phyloP scores from a whole-genome alignment of 805 yeast genomes.

The Candida arabinofermentans region DNA sequence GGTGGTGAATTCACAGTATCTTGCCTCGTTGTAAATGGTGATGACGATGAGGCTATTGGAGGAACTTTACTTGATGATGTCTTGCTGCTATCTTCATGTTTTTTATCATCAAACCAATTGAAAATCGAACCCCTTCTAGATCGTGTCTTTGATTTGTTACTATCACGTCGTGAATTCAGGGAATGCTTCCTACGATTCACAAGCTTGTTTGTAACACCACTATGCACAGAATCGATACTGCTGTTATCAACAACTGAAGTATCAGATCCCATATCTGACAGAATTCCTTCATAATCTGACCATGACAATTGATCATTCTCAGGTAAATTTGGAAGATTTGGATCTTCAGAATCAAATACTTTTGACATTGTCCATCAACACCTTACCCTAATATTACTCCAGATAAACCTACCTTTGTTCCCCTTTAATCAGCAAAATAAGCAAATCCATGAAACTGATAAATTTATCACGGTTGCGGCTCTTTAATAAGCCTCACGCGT shows the following conservation, averaged over 20 bases:
- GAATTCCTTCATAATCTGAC: conserved; percentile 31
- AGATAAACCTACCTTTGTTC: no score
- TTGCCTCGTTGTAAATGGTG: not conserved
- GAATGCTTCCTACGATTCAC: no score
- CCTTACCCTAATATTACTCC: no score
- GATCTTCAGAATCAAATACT: conserved; percentile 39
- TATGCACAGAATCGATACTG: not conserved
- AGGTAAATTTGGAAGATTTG: conserved; percentile 38
- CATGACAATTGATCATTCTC: conserved; percentile 26
- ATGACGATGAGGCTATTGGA: not conserved
- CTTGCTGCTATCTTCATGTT: not conserved
- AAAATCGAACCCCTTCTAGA: not conserved
- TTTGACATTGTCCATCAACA: not conserved
- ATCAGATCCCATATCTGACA: conserved; percentile 13
- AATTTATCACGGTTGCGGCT: no score
- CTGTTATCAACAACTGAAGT: not conserved
- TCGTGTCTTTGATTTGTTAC: not conserved
- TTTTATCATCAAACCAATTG: not conserved
- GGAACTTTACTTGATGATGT: not conserved
- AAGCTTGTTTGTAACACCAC: no score
- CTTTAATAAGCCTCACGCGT: no score
- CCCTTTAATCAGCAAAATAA: no score
- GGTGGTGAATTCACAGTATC: not conserved
- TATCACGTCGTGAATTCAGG: no score
- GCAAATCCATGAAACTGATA: no score